Conservation (phyloP, 2,329 filamentous ascomycete genomes). For the Sphaerulina musiva region DNA sequence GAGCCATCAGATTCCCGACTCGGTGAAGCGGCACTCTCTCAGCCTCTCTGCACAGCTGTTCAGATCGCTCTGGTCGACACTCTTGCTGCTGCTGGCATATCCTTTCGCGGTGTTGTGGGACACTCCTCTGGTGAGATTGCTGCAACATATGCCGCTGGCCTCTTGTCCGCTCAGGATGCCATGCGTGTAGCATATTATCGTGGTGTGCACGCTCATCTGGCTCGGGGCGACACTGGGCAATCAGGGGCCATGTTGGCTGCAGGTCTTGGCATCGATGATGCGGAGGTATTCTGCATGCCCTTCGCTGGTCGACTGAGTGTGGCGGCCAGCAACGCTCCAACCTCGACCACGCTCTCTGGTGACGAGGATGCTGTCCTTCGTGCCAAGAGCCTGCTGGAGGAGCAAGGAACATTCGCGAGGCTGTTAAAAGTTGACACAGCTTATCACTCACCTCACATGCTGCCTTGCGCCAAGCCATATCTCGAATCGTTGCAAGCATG, state of each 20-base stretch:
- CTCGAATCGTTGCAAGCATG: conserved; percentile 14
- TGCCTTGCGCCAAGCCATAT: conserved; percentile 17
- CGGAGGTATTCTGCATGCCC: conserved; percentile 14
- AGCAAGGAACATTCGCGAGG: conserved; percentile 36
- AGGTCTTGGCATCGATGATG: conserved; percentile 18
- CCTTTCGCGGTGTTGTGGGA: conserved; percentile 27
- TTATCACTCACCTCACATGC: conserved; percentile 41
- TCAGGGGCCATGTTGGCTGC: conserved; percentile 35
- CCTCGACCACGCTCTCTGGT: conserved; percentile 43
- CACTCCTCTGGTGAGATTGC: conserved; percentile 34
- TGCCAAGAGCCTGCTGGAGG: conserved; percentile 29
- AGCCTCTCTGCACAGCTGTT: conserved; percentile 51
- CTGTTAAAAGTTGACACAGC: conserved; percentile 40
- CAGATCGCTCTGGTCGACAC: conserved; percentile 47
- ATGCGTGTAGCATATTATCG: conserved; percentile 26
- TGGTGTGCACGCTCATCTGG: conserved; percentile 16
- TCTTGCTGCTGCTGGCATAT: conserved; percentile 27
- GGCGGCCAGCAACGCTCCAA: conserved; percentile 36
- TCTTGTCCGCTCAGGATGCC: conserved; percentile 19
- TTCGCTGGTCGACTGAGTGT: conserved; percentile 26
- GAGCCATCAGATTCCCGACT: conserved; percentile 35
- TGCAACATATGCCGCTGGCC: conserved; percentile 30
- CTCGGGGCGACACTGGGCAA: conserved; percentile 5
- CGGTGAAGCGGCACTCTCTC: conserved; percentile 36
- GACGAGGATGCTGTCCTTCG: conserved; percentile 36